Evolutionary conservation across 108 stramenopile species (phyloP), one percentile per base, ranked within the genome.

Genomic region (Skeletonema grethae): DNA sequence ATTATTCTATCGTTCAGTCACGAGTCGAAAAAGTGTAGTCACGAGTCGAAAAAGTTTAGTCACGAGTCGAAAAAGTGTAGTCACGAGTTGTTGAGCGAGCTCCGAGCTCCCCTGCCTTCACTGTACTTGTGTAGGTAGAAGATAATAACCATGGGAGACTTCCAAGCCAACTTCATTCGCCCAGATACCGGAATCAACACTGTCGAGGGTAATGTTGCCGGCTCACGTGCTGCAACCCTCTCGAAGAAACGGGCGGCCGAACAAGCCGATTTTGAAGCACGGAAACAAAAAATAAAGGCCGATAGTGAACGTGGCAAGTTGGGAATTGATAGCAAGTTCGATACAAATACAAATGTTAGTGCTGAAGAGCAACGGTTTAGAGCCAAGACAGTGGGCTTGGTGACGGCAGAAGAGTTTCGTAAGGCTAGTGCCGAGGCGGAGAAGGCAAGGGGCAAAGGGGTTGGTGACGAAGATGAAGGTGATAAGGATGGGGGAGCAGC

Each of bases 131-230:
- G n/a, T n/a, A n/a, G n/a, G n/a, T n/a, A n/a, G n/a, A n/a, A n/a
- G n/a, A 28, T 28, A 28, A 28, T 28, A 28, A 28, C 25, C 4
- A 93, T 90, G 89, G 90, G 91, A 43, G 93, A 95, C 82, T 92
- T 95, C 82, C 65, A 75, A 16, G 86, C 84, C 57, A 86, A 84
- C 57, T 93, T 96, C 69, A 76, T 81, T 20, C 89, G 92, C 16
- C 90, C 89, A 57, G 89, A 89, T 53, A 84, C 92, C 3, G 92
- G 92, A 29, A 84, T 89, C 48, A 80, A 87, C 58, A 96, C 95
- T 15, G 91, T 96, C 59, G 95, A 96, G 72, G 95, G 95, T 0
- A 90, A 92, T 59, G 90, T 92, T 9, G 83, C 90, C 34, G 95
- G 95, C 18, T 76, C 85, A 13, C 90, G 95, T 10, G 95, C 95